Percentiles rank a stretch among this genome's conserved stretches.
These are phyloP conservation scores for Gloeopeniophorella convolvens DNA, from an alignment of 768 basidiomycete genomes.

Conservation along the genomic window DNA sequence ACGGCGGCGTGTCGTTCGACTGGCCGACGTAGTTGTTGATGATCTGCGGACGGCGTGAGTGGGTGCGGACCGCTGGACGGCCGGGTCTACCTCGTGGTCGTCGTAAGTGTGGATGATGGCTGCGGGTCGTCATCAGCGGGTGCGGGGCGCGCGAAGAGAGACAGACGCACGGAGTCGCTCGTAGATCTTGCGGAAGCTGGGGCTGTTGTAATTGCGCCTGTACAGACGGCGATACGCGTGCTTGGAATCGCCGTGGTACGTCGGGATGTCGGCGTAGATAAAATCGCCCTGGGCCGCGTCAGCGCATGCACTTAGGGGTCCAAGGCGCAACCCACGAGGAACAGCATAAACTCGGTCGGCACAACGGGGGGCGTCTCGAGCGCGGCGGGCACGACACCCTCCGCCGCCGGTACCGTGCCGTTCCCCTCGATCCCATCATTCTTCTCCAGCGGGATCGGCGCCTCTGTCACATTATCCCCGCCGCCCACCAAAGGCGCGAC, in stretches of 20 bases:
- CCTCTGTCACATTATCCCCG: slow-evolving; percentile 7
- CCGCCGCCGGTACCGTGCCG: slow-evolving; percentile 5
- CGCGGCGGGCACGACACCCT: background rate
- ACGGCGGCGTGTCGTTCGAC: slow-evolving; percentile 48
- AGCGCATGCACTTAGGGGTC: background rate
- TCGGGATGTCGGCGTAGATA: slow-evolving; percentile 69
- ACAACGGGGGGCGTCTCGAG: slow-evolving; percentile 11
- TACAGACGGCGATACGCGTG: slow-evolving; percentile 62
- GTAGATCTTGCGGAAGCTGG: slow-evolving; percentile 60
- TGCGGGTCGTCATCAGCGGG: slow-evolving; percentile 24
- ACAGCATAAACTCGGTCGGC: slow-evolving; percentile 53
- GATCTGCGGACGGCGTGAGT: slow-evolving; percentile 34
- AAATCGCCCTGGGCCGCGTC: slow-evolving; percentile 45
- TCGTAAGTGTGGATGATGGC: slow-evolving; percentile 67
- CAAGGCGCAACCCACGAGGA: slow-evolving; percentile 32
- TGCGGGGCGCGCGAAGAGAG: background rate
- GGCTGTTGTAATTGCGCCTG: slow-evolving; percentile 57
- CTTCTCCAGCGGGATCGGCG: background rate
- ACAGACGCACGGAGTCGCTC: slow-evolving; percentile 56
- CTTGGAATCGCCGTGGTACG: slow-evolving; percentile 49
- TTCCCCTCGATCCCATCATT: background rate
- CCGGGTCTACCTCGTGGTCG: slow-evolving; percentile 53
- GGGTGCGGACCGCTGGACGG: background rate
- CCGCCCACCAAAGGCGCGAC: background rate
- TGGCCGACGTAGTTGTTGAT: slow-evolving; percentile 62